phyloP scores from a whole-genome alignment of 768 basidiomycete species.

The Tricholoma matsutake region DNA sequence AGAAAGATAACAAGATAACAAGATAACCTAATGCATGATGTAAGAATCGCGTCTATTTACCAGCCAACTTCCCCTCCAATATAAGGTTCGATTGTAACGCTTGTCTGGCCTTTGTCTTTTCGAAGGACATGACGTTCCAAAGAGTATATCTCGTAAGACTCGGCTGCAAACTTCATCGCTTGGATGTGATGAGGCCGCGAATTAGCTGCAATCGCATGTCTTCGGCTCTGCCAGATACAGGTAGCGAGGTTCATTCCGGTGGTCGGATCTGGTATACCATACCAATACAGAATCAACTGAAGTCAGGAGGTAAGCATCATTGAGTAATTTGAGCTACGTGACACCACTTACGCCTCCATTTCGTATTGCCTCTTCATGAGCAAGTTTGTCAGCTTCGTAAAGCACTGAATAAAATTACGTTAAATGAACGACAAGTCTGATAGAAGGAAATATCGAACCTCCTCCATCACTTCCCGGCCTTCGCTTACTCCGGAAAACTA shows the following conservation, averaged over 20 bases:
- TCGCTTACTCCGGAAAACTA: constrained; percentile 82
- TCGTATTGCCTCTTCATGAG: constrained; percentile 90
- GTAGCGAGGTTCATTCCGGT: constrained; percentile 90
- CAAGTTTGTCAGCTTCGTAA: constrained; percentile 82
- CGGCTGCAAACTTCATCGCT: constrained; percentile 78
- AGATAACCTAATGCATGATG: background rate
- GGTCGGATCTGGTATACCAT: constrained; percentile 72
- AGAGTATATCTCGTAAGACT: constrained; percentile 74
- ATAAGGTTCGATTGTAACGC: constrained; percentile 60
- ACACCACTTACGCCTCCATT: constrained; percentile 70
- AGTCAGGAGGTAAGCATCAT: constrained; percentile 5
- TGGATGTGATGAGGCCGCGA: constrained; percentile 75
- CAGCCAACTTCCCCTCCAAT: constrained; percentile 66
- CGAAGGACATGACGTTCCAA: constrained; percentile 73
- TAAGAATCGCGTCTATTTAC: constrained; percentile 33
- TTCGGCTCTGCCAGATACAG: constrained; percentile 92
- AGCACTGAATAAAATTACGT: constrained; percentile 44
- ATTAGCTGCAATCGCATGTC: constrained; percentile 79
- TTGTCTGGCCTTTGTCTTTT: constrained; percentile 59
- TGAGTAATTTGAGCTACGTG: background rate
- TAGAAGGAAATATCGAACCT: constrained; percentile 38
- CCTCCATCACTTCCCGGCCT: constrained; percentile 66
- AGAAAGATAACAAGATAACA: constrained; percentile 1
- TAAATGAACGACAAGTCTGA: constrained; percentile 2
- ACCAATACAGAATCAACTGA: constrained; percentile 91